A percentile compares a stretch with the other conserved stretches of the same genome.
Evolutionary conservation across 176 grass and related monocot genomes (phyloP).

Genomic region (Avena sativa): DNA sequence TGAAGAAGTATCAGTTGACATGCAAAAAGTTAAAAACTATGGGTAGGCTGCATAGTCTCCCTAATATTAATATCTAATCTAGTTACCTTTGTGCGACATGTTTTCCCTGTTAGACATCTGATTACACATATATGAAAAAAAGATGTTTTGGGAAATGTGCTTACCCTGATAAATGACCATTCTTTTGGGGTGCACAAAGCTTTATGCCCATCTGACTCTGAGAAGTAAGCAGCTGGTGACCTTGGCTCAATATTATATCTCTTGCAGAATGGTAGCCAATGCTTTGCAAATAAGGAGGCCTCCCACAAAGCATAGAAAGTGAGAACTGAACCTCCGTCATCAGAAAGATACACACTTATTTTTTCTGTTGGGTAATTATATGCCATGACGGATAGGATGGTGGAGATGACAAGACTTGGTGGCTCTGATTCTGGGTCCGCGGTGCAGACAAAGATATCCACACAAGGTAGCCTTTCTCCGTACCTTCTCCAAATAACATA

Average conservation of each 20-base stretch:
- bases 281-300: constrained; percentile 62
- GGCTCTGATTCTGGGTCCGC: constrained; percentile 63
- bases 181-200: constrained; percentile 37
- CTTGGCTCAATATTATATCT: constrained; percentile 60
- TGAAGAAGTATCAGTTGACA: neutral
- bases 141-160: neutral
- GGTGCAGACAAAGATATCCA: constrained; percentile 86
- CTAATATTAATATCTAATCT: neutral
- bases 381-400: constrained; percentile 72
- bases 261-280: constrained; percentile 78
- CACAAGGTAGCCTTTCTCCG: constrained; percentile 49
- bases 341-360: constrained; percentile 72
- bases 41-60: neutral
- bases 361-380: constrained; percentile 68
- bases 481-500: constrained; percentile 44
- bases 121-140: neutral
- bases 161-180: constrained; percentile 53
- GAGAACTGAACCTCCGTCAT: constrained; percentile 70
- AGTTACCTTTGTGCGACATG: neutral
- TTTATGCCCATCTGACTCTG: constrained; percentile 3
- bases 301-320: constrained; percentile 82
- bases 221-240: constrained; percentile 70
- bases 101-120: neutral
- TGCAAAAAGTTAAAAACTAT: neutral
- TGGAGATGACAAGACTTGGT: constrained; percentile 68